Conservation (phyloP, 139 green algal genomes). For the Chlorella sorokiniana region DNA sequence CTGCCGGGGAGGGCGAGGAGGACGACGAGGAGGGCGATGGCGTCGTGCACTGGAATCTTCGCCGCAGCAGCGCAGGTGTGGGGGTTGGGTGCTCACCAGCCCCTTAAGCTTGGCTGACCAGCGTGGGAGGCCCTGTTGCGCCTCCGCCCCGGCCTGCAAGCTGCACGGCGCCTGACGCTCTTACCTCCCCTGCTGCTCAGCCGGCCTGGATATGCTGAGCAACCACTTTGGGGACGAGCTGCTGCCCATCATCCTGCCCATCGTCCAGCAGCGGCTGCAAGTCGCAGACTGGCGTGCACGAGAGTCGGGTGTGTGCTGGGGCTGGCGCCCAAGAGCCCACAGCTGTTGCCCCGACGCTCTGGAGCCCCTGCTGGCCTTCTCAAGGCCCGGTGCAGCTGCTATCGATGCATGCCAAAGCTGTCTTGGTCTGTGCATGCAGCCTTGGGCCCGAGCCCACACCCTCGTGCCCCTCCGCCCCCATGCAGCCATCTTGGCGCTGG, state of each 20-base stretch:
- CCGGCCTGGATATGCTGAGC: slow-evolving; percentile 88
- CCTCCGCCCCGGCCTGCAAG: not conserved
- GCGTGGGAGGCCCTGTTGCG: no score
- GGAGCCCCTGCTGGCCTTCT: not conserved
- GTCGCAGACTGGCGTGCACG: slow-evolving; percentile 22
- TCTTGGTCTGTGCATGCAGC: not conserved
- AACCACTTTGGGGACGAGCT: slow-evolving; percentile 84
- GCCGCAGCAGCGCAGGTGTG: slow-evolving; percentile 71
- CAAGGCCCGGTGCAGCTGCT: not conserved
- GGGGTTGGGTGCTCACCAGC: no score
- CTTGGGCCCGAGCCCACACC: not conserved
- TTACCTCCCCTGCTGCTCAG: slow-evolving; percentile 55
- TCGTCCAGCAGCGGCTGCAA: slow-evolving; percentile 79
- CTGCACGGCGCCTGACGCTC: not conserved
- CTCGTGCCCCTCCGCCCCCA: not conserved
- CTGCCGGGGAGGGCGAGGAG: slow-evolving; percentile 40
- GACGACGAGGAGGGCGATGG: slow-evolving; percentile 61
- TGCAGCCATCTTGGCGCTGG: slow-evolving; percentile 87
- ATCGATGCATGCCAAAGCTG: not conserved
- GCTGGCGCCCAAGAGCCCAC: no score
- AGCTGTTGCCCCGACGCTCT: not conserved
- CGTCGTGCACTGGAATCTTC: slow-evolving; percentile 84
- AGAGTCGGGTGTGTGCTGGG: slow-evolving; percentile 12
- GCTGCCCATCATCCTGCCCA: slow-evolving; percentile 89
- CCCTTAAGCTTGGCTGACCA: no score